These are phyloP conservation scores for Annona squamosa DNA, from an alignment of 164 flowering plant genomes.

Conservation along the genomic window DNA sequence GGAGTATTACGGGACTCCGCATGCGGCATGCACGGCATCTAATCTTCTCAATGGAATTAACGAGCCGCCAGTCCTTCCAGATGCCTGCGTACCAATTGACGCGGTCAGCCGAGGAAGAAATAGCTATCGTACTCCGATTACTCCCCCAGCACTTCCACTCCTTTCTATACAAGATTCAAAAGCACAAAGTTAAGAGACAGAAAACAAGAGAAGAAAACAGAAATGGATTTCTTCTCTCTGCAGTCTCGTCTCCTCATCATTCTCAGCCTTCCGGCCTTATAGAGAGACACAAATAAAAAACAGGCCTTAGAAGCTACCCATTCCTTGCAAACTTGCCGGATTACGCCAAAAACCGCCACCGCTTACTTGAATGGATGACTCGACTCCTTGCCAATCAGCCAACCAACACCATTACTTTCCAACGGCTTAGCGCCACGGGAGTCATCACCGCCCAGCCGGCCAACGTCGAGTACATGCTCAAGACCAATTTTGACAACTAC, in stretches of 20 bases:
- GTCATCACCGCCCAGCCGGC: slow-evolving; percentile 40
- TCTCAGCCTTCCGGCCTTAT: slow-evolving; percentile 18
- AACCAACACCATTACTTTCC: slow-evolving; percentile 35
- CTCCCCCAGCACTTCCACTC: too few relatives aligned
- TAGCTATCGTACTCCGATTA: too few relatives aligned
- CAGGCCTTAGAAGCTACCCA: slow-evolving; percentile 45
- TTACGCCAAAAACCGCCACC: slow-evolving; percentile 43
- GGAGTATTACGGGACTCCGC: too few relatives aligned
- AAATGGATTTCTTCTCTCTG: slow-evolving; percentile 17
- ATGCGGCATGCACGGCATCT: too few relatives aligned
- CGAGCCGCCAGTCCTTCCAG: too few relatives aligned
- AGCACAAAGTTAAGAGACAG: background rate
- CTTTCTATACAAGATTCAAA: background rate
- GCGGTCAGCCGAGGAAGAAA: too few relatives aligned
- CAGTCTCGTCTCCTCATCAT: slow-evolving; percentile 11
- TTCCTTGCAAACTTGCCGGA: slow-evolving; percentile 43
- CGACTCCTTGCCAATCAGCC: slow-evolving; percentile 31
- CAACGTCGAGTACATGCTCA: slow-evolving; percentile 46
- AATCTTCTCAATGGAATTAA: too few relatives aligned
- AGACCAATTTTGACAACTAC: slow-evolving; percentile 46
- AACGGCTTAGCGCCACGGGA: slow-evolving; percentile 35
- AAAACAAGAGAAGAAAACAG: background rate
- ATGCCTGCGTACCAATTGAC: too few relatives aligned
- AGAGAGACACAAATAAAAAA: slow-evolving; percentile 1
- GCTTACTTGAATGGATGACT: slow-evolving; percentile 57